These are phyloP conservation scores for Tephrocybe sp. DNA, from an alignment of 768 basidiomycete genomes.

Conservation along the genomic window DNA sequence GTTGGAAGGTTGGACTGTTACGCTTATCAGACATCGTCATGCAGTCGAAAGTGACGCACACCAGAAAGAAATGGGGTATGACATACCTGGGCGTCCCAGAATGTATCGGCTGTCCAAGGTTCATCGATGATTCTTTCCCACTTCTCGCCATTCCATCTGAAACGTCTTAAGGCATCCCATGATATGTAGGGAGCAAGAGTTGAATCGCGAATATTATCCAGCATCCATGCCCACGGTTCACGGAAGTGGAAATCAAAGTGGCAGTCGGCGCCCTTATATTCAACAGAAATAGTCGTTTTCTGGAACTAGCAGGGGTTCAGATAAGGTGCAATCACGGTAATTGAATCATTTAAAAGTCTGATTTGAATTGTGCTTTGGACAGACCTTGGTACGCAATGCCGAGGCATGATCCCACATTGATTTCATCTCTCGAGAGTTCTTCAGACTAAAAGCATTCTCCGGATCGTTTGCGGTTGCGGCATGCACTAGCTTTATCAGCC, in stretches of 20 bases:
- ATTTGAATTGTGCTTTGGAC: not conserved
- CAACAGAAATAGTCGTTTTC: conserved; percentile 15
- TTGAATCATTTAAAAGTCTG: not conserved
- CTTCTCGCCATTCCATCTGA: conserved; percentile 22
- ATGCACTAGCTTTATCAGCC: conserved; percentile 20
- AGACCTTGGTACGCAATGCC: not conserved
- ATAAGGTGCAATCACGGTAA: conserved; percentile 1
- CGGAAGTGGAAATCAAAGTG: conserved; percentile 18
- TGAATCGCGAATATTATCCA: conserved; percentile 22
- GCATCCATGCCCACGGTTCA: conserved; percentile 27
- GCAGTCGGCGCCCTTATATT: conserved; percentile 7
- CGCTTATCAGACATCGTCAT: not conserved
- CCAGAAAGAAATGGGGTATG: not conserved
- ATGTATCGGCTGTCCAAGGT: conserved; percentile 36
- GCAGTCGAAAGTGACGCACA: not conserved
- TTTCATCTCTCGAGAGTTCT: not conserved
- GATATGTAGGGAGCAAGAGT: conserved; percentile 19
- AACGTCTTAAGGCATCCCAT: conserved; percentile 31
- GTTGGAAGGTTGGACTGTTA: conserved; percentile 15
- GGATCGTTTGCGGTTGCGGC: not conserved
- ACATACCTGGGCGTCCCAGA: conserved; percentile 37
- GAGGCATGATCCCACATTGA: conserved; percentile 2
- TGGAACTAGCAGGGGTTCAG: not conserved
- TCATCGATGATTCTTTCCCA: conserved; percentile 31
- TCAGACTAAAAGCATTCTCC: conserved; percentile 2